These are phyloP conservation scores for Arxiozyma slooffiae DNA, from an alignment of 1,139 yeast species.

Conservation along the genomic window DNA sequence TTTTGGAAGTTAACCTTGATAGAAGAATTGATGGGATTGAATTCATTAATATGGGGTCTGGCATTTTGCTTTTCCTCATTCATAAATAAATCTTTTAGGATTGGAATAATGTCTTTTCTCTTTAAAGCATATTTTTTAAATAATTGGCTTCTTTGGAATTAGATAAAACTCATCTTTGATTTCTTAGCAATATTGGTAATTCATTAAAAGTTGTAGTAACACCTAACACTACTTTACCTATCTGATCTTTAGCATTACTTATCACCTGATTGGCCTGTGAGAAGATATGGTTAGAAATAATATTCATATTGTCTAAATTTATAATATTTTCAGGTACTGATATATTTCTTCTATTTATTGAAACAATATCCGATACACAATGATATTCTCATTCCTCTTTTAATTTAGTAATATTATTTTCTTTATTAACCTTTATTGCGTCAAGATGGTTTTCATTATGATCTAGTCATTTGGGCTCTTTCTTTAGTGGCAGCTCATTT, in stretches of 20 bases:
- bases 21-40: not conserved
- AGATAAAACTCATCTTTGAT: not conserved
- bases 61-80: not conserved
- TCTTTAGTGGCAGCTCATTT: not conserved
- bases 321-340: not conserved
- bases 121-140: not conserved
- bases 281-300: not conserved
- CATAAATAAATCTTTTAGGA: not conserved
- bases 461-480: not conserved
- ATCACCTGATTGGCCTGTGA: not conserved
- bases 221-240: constrained; percentile 6
- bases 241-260: constrained; percentile 10
- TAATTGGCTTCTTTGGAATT: not conserved
- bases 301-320: not conserved
- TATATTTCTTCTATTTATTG: not conserved
- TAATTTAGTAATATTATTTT: not conserved
- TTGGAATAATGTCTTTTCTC: not conserved
- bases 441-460: not conserved
- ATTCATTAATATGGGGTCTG: not conserved
- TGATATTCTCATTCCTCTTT: not conserved
- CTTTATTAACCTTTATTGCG: not conserved
- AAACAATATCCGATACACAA: not conserved
- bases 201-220: constrained; percentile 6
- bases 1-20: not conserved
- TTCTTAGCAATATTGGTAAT: constrained; percentile 10